Evolutionary conservation across 2,329 filamentous ascomycete genomes (phyloP).

Genomic region (Clathrospora elynae): DNA sequence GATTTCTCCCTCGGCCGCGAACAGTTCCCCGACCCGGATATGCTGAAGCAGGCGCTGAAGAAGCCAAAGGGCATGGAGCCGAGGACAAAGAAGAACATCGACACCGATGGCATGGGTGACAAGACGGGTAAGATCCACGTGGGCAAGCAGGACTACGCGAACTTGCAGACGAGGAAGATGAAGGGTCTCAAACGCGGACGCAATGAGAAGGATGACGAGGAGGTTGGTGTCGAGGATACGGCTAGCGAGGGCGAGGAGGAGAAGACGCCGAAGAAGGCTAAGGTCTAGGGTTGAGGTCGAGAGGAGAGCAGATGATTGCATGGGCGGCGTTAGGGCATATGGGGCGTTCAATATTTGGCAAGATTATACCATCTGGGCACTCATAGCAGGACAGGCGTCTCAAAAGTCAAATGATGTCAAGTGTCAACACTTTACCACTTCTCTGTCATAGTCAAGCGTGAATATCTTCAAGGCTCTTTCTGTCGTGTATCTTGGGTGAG

Average conservation of each 20-base stretch:
- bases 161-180: conserved; percentile 97
- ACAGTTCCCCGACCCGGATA: conserved; percentile 75
- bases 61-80: conserved; percentile 76
- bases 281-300: too few species aligned
- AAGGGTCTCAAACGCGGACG: conserved; percentile 91
- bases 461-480: too few species aligned
- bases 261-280: conserved; percentile 36
- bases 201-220: conserved; percentile 42
- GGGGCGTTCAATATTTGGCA: conserved; percentile 23
- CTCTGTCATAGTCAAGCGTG: not conserved
- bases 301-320: conserved; percentile 28
- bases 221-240: conserved; percentile 27
- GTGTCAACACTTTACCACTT: not conserved
- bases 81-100: conserved; percentile 93
- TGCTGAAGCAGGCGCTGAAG: conserved; percentile 90
- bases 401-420: conserved; percentile 4
- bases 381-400: conserved; percentile 7
- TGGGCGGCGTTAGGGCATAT: conserved; percentile 39
- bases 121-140: conserved; percentile 94
- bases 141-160: conserved; percentile 83
- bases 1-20: conserved; percentile 86
- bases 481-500: conserved; percentile 24
- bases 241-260: conserved; percentile 29
- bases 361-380: conserved; percentile 33
- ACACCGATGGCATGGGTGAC: conserved; percentile 88